Evolutionary conservation across 2,329 filamentous ascomycete species (phyloP).

Genomic region (Talaromyces sp.): DNA sequence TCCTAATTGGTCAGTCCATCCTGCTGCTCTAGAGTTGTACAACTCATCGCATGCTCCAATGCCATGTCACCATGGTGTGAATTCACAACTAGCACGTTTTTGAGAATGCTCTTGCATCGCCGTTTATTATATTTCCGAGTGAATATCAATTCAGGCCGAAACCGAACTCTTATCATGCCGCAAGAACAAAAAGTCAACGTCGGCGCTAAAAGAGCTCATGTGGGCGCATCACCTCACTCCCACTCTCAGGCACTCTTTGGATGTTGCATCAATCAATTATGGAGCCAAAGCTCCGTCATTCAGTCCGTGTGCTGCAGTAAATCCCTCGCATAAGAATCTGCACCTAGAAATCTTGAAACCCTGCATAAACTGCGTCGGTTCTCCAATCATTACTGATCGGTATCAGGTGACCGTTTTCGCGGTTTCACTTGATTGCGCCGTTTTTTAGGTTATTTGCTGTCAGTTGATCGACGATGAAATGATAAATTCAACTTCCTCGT

Average conservation of each 20-base stretch:
- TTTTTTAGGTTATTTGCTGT: background rate
- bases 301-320: background rate
- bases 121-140: background rate
- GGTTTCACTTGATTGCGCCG: background rate
- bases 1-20: conserved; percentile 8
- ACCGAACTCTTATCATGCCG: background rate
- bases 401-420: background rate
- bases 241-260: background rate
- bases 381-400: background rate
- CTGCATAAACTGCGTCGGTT: background rate
- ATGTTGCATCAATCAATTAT: background rate
- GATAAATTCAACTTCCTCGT: background rate
- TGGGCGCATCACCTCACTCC: background rate
- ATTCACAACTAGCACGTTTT: background rate
- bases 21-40: background rate
- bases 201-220: conserved; percentile 7
- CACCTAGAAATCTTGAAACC: conserved; percentile 1
- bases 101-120: background rate
- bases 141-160: background rate
- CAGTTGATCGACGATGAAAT: background rate
- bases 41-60: conserved; percentile 4
- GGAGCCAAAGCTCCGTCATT: background rate
- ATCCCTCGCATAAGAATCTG: conserved; percentile 2
- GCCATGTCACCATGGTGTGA: background rate
- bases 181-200: background rate